Percentiles rank a stretch among this genome's conserved stretches.
phyloP scores from a whole-genome alignment of 306 rosid species.

The Quercus alba region DNA sequence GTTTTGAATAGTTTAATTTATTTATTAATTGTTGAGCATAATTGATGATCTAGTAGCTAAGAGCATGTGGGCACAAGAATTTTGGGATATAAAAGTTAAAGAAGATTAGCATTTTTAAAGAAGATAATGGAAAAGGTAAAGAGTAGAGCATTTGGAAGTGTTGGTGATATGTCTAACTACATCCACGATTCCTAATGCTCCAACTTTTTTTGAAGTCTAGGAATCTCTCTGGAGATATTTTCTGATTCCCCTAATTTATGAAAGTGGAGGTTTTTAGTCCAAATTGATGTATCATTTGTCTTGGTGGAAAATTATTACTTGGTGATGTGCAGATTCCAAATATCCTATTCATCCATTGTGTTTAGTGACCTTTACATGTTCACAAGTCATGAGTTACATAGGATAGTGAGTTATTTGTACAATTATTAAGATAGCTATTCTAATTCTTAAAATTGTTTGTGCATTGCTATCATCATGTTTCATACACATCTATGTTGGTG shows the following conservation, averaged over 20 bases:
- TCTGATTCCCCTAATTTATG: conserved; percentile 27
- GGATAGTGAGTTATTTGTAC: conserved; percentile 17
- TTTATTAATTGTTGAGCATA: conserved; percentile 17
- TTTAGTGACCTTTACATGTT: conserved; percentile 11
- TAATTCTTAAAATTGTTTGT: conserved; percentile 18
- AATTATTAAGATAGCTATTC: conserved; percentile 18
- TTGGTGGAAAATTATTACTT: conserved; percentile 32
- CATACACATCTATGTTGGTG: conserved; percentile 3
- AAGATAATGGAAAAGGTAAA: conserved; percentile 27
- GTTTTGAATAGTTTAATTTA: conserved; percentile 21
- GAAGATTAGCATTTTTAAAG: conserved; percentile 11
- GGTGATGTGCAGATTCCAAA: conserved; percentile 24
- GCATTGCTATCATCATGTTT: neutral
- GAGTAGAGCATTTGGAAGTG: conserved; percentile 35
- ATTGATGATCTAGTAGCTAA: neutral
- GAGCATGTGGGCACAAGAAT: conserved; percentile 24
- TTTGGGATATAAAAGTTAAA: conserved; percentile 34
- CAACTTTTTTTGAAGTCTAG: conserved; percentile 34
- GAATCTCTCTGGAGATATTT: conserved; percentile 42
- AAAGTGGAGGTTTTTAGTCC: conserved; percentile 46
- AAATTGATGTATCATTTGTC: conserved; percentile 20
- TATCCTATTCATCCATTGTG: conserved; percentile 25
- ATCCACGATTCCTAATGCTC: conserved; percentile 36
- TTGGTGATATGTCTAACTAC: conserved; percentile 38
- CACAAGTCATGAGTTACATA: conserved; percentile 17